Evolutionary conservation across 2,329 filamentous ascomycete species (phyloP).

Genomic region (Colletotrichum cuscutae): DNA sequence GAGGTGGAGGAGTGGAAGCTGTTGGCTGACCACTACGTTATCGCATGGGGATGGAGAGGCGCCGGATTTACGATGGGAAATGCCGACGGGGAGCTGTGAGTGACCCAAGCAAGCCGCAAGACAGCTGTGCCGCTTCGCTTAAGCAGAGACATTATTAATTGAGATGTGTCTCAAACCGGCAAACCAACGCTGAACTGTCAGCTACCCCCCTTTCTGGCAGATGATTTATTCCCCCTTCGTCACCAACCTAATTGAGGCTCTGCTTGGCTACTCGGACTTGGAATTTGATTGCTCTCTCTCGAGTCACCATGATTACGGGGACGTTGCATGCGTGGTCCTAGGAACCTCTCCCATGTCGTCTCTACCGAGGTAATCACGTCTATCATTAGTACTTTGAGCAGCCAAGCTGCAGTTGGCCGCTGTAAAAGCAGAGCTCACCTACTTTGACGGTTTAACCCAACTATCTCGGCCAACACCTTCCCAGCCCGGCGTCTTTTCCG

Average conservation of each 20-base stretch:
- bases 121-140: background rate
- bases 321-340: background rate
- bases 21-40: constrained; percentile 87
- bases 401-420: background rate
- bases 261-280: background rate
- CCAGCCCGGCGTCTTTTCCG: constrained; percentile 4
- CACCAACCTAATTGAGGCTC: background rate
- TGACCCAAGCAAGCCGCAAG: background rate
- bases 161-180: background rate
- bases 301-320: background rate
- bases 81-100: background rate
- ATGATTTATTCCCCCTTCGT: background rate
- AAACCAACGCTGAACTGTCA: background rate
- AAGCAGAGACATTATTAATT: background rate
- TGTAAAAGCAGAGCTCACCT: background rate
- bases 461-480: constrained; percentile 7
- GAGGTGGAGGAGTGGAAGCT: constrained; percentile 95
- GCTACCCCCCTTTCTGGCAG: background rate
- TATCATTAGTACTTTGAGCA: background rate
- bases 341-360: background rate
- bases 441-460: background rate
- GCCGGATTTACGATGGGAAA: constrained; percentile 44
- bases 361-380: background rate
- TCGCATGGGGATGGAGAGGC: constrained; percentile 87
- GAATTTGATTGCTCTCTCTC: background rate